These are phyloP conservation scores for Pleurotus tuoliensis DNA, from an alignment of 768 basidiomycete species.

Conservation along the genomic window DNA sequence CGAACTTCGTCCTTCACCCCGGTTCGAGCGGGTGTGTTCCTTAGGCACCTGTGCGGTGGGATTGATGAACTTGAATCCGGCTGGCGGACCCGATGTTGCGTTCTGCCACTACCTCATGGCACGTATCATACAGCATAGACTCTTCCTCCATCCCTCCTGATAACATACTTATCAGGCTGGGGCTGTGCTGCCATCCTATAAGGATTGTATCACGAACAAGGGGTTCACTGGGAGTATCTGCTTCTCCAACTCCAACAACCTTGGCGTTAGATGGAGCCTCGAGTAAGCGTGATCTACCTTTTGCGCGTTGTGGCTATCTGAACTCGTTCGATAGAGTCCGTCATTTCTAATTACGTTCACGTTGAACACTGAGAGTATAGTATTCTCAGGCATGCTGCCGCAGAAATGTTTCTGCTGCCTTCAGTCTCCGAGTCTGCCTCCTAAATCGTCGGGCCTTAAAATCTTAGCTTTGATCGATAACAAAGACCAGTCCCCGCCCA, in stretches of 20 bases:
- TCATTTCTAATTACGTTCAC: no score
- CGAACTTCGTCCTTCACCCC: constrained; percentile 8
- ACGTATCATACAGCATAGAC: background rate
- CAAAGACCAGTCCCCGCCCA: no score
- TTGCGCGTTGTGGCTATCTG: no score
- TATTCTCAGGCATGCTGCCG: no score
- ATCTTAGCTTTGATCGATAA: no score
- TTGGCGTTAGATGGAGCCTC: no score
- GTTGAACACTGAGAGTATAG: no score
- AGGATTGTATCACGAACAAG: background rate
- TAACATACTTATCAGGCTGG: constrained; percentile 7
- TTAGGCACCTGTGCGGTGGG: constrained; percentile 8
- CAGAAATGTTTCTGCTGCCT: no score
- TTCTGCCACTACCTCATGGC: constrained; percentile 11
- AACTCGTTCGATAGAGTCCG: no score
- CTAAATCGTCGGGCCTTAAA: no score
- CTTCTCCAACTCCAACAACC: background rate
- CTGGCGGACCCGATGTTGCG: background rate
- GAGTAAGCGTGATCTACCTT: no score
- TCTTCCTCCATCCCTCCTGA: background rate
- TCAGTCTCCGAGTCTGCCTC: no score
- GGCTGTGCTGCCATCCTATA: background rate
- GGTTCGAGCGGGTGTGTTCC: constrained; percentile 6
- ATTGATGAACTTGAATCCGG: constrained; percentile 5
- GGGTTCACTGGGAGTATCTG: background rate